phyloP scores from a whole-genome alignment of 75 land plant genomes.

The Cunninghamia lanceolata region DNA sequence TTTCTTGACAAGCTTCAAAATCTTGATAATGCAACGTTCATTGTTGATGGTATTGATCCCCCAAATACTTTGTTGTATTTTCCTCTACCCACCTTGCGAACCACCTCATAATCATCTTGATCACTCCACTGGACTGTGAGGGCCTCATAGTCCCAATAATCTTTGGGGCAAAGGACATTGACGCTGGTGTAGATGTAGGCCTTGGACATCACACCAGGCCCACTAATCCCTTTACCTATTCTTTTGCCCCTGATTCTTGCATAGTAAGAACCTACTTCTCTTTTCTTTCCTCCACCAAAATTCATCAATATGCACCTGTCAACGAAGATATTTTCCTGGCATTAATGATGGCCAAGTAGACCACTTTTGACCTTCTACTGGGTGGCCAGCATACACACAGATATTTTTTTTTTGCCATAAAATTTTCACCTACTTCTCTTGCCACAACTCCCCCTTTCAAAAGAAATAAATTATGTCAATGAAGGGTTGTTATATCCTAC shows the following conservation, averaged over 20 bases:
- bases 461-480: too few species aligned
- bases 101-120: slow-evolving; percentile 80
- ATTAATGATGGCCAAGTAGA: too few species aligned
- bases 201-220: slow-evolving; percentile 62
- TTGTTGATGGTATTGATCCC: slow-evolving; percentile 48
- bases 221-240: slow-evolving; percentile 40
- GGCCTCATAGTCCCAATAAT: slow-evolving; percentile 71
- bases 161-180: slow-evolving; percentile 56
- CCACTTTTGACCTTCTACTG: too few species aligned
- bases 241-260: slow-evolving; percentile 29
- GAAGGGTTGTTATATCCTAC: too few species aligned
- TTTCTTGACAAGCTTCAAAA: slow-evolving; percentile 80
- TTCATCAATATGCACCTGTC: too few species aligned
- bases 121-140: slow-evolving; percentile 70
- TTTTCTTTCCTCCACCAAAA: too few species aligned
- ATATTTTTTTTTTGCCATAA: too few species aligned
- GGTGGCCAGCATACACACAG: too few species aligned
- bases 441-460: too few species aligned
- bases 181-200: slow-evolving; percentile 66
- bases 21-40: slow-evolving; percentile 73
- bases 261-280: not conserved
- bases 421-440: too few species aligned
- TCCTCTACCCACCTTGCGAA: slow-evolving; percentile 70
- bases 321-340: too few species aligned
- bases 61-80: slow-evolving; percentile 82